Evolutionary conservation across 441 rosid species (phyloP).

Genomic region (Adansonia gregorii): DNA sequence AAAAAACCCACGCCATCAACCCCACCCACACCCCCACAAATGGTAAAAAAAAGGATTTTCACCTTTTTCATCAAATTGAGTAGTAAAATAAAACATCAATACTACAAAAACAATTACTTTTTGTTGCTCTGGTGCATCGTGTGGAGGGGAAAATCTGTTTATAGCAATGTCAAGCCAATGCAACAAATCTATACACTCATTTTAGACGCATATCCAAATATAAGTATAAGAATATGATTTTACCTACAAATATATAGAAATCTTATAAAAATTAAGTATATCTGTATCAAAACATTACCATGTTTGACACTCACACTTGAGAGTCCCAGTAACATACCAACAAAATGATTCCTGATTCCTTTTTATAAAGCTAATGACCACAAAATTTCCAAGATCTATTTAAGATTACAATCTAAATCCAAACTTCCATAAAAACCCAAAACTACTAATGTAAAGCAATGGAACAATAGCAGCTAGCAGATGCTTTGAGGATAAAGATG

Average conservation of each 20-base stretch:
- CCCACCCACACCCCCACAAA: not conserved
- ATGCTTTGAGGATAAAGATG: conserved; percentile 24
- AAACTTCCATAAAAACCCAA: conserved; percentile 14
- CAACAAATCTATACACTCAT: conserved; percentile 10
- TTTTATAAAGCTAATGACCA: conserved; percentile 13
- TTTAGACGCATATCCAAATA: no score
- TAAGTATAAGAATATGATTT: no score
- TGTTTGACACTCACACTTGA: no score
- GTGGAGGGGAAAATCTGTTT: not conserved
- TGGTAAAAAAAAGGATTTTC: not conserved
- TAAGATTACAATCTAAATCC: conserved; percentile 28
- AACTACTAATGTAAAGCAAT: conserved; percentile 19
- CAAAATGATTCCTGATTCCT: conserved; percentile 19
- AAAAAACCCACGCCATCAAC: not conserved
- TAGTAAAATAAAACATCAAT: not conserved
- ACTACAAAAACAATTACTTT: not conserved
- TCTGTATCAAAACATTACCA: no score
- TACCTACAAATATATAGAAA: no score
- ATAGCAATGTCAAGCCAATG: conserved; percentile 19
- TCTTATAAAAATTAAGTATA: no score
- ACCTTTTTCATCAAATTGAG: not conserved
- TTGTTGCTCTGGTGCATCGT: not conserved
- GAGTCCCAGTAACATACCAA: no score
- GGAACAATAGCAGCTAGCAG: conserved; percentile 4
- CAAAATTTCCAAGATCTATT: conserved; percentile 18